Conservation (phyloP, 2,329 filamentous ascomycete genomes). For the Epichloe gansuensis region DNA sequence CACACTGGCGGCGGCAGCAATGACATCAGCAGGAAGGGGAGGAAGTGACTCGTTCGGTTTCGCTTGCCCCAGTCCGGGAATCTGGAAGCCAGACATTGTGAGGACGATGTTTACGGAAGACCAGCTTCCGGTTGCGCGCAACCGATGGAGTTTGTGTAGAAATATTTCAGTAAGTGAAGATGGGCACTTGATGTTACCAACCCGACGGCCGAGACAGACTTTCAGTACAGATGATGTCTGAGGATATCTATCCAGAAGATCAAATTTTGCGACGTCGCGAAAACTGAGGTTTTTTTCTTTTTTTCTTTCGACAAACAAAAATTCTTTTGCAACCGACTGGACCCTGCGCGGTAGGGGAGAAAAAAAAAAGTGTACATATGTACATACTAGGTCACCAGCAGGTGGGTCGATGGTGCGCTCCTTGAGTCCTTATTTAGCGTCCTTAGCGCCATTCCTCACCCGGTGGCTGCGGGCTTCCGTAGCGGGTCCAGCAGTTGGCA, state of each 20-base stretch:
- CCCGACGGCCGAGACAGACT: background rate
- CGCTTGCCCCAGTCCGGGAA: slow-evolving; percentile 30
- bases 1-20: slow-evolving; percentile 17
- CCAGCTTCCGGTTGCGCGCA: background rate
- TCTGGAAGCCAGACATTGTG: slow-evolving; percentile 30
- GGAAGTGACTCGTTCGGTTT: slow-evolving; percentile 30
- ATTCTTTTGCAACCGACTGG: background rate
- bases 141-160: background rate
- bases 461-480: background rate
- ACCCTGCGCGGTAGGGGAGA: background rate
- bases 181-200: no score
- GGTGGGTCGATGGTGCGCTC: background rate
- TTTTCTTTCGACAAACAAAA: background rate
- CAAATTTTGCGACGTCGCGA: background rate
- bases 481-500: no score
- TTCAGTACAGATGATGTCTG: background rate
- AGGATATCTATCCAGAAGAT: background rate
- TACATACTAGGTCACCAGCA: background rate
- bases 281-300: no score
- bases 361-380: background rate
- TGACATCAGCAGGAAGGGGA: slow-evolving; percentile 22
- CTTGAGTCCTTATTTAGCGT: background rate
- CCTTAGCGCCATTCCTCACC: background rate
- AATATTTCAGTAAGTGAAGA: no score
- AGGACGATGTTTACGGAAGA: background rate